Evolutionary conservation across 768 basidiomycete species (phyloP).

Genomic region (Mycena amicta): DNA sequence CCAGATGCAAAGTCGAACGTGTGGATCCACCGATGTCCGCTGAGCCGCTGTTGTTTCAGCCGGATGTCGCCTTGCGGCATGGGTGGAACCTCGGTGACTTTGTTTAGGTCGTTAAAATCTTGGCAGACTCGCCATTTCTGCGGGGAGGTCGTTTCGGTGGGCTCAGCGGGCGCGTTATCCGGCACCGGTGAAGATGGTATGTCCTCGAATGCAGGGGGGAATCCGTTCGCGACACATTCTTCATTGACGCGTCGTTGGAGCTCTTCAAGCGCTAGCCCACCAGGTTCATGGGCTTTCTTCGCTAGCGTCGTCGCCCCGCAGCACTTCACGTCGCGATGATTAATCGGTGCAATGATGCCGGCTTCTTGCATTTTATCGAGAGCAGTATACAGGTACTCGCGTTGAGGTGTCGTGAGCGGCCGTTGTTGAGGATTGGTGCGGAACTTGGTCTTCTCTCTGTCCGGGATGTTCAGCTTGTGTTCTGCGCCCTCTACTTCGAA

Average conservation of each 20-base stretch:
- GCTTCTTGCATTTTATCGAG: constrained; percentile 29
- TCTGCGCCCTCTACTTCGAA: constrained; percentile 17
- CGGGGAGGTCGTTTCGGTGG: neutral
- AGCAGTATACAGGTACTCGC: constrained; percentile 16
- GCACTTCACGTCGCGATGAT: constrained; percentile 15
- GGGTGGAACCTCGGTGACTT: constrained; percentile 30
- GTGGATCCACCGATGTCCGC: constrained; percentile 37
- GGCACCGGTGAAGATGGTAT: constrained; percentile 12
- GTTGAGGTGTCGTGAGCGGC: constrained; percentile 25
- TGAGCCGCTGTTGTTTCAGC: constrained; percentile 38
- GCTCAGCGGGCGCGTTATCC: neutral
- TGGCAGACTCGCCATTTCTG: constrained; percentile 44
- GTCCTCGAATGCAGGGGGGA: constrained; percentile 11
- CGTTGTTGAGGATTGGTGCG: constrained; percentile 19
- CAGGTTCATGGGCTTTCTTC: constrained; percentile 12
- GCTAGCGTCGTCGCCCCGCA: constrained; percentile 11
- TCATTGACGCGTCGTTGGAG: constrained; percentile 10
- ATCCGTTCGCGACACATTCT: constrained; percentile 10
- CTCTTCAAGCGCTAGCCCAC: constrained; percentile 11
- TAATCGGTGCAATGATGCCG: neutral
- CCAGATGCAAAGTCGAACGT: constrained; percentile 42
- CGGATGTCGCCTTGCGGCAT: constrained; percentile 41
- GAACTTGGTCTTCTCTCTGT: constrained; percentile 10
- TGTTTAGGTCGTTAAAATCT: constrained; percentile 39
- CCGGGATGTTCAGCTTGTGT: constrained; percentile 25